Evolutionary conservation across 495 filamentous ascomycete species (phyloP), one percentile per base, ranked within the genome.

Genomic region (Penicillium malachiteum): DNA sequence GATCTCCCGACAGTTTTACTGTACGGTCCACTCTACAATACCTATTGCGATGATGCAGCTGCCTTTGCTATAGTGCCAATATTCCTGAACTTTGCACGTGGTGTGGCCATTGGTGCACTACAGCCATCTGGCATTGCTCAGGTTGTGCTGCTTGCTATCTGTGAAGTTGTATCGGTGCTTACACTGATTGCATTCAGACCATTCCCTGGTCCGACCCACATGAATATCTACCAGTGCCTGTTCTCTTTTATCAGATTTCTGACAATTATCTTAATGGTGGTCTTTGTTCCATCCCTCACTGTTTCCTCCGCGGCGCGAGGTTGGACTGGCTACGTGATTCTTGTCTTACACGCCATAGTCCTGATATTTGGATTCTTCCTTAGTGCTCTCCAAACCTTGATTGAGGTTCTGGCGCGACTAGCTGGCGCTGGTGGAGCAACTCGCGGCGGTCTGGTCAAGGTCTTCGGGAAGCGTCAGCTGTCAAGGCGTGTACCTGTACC

Each of bases 1-100:
- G 91, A 97, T 69, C 81, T 97, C 44, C 83, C 89, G 8, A 96
- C 90, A 0, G 87, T 97, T 9, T 80, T 98, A 11, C 78, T 91
- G 1, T 97, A 96, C 64, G 94, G 94, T 5, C 90, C 94, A 3
- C 79, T 98, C n/a, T 98, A 97, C 75, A 98, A 98, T 71, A 98
- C 95, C 2, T 96, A 93, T 66, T 86, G 82, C 14, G 92, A 93
- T 32, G 92, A 95, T 72, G 88, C 92, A 26, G 87, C 90, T 1
- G 84, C 89, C 7, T 98, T 94, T 63, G 91, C 92, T 9, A 74
- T 95, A 16, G 83, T 97, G 18, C 92, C 93, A 0, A 84, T 96
- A 14, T 75, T 95, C 32, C 70, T 96, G 51, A 94, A 86, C 11
- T 83, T 94, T 60, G 67, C 93, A 37, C 86, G 93, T n/a, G 93